Evolutionary conservation across 306 rosid genomes (phyloP).

Genomic region (Pueraria montana): DNA sequence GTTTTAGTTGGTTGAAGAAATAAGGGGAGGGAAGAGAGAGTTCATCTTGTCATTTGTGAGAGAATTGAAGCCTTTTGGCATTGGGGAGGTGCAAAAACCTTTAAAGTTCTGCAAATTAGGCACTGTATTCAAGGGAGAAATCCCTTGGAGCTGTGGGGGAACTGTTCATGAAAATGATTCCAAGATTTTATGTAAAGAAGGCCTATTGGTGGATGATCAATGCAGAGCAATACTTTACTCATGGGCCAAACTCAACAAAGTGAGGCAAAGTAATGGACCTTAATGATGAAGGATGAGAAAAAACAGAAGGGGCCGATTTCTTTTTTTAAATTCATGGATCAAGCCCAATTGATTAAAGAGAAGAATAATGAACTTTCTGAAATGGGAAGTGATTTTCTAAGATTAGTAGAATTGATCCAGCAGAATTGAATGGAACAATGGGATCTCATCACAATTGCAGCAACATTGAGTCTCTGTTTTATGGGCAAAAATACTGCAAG

Average conservation of each 20-base stretch:
- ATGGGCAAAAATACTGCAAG: not conserved
- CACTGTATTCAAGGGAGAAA: too few species aligned
- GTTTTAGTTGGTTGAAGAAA: not conserved
- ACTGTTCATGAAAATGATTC: not conserved
- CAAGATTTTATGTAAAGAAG: too few species aligned
- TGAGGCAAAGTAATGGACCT: not conserved
- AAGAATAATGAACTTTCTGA: not conserved
- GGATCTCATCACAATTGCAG: not conserved
- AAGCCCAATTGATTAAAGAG: not conserved
- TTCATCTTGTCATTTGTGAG: not conserved
- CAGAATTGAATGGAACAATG: not conserved
- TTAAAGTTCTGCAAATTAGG: not conserved
- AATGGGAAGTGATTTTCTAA: not conserved
- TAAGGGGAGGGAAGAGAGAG: not conserved
- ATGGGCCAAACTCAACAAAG: not conserved
- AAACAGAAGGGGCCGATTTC: not conserved
- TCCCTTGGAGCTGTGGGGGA: not conserved
- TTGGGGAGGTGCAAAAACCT: not conserved
- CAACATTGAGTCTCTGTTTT: not conserved
- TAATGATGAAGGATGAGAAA: not conserved
- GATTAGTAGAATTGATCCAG: not conserved
- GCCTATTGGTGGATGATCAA: too few species aligned
- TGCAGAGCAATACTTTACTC: not conserved
- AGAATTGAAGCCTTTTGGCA: not conserved
- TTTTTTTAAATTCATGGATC: not conserved